A percentile compares a stretch with the other conserved stretches of the same genome.
phyloP scores from a whole-genome alignment of 768 basidiomycete genomes.

The Kwoniella sp. region DNA sequence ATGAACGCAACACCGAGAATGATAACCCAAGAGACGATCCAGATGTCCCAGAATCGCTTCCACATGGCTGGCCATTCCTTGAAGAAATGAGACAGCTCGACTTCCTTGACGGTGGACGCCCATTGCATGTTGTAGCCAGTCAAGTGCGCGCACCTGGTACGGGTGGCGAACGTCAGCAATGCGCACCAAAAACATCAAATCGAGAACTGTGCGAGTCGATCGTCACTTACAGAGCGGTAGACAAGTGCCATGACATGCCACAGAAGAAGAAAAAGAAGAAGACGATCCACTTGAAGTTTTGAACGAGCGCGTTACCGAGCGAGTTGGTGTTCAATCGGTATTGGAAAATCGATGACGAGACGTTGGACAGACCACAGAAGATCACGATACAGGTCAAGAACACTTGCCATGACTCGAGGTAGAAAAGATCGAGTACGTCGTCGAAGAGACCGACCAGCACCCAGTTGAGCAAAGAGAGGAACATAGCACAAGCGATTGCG shows the following conservation, averaged over 20 bases:
- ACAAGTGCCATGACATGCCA: constrained; percentile 72
- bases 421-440: constrained; percentile 50
- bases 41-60: constrained; percentile 71
- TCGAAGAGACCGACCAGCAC: constrained; percentile 65
- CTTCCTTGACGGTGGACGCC: constrained; percentile 79
- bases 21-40: constrained; percentile 60
- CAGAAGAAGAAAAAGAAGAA: constrained; percentile 67
- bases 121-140: constrained; percentile 68
- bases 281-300: constrained; percentile 57
- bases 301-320: constrained; percentile 49
- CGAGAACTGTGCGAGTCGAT: too few relatives aligned
- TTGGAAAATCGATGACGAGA: constrained; percentile 54
- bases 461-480: constrained; percentile 72
- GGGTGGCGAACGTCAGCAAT: constrained; percentile 23
- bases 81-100: constrained; percentile 77
- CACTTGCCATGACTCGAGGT: constrained; percentile 55
- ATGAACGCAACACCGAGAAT: constrained; percentile 64
- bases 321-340: constrained; percentile 54
- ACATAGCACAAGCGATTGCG: constrained; percentile 64
- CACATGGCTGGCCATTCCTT: constrained; percentile 83
- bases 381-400: constrained; percentile 54
- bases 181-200: constrained; percentile 18
- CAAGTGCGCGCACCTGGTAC: constrained; percentile 61
- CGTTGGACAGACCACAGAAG: constrained; percentile 53
- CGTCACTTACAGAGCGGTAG: constrained; percentile 60